Evolutionary conservation across 352 stramenopile species (phyloP).

Genomic region (Elongisporangium anandrum): DNA sequence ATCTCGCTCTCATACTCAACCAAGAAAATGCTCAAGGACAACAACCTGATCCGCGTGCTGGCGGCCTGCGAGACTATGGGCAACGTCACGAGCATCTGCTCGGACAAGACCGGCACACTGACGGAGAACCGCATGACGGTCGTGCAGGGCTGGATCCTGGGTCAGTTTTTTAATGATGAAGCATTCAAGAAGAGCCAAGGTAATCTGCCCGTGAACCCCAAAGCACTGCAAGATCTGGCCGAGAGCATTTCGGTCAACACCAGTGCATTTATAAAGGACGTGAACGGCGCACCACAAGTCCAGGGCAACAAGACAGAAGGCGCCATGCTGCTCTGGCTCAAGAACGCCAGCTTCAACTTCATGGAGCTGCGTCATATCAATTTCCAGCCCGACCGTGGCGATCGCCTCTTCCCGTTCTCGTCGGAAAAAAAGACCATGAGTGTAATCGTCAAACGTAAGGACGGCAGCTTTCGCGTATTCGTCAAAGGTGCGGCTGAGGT

Average conservation of each 20-base stretch:
- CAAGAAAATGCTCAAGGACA: conserved; percentile 98
- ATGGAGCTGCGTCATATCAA: conserved; percentile 49
- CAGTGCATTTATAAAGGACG: conserved; percentile 66
- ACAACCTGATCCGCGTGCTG: conserved; percentile 98
- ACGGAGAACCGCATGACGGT: conserved; percentile 99
- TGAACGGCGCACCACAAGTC: conserved; percentile 26
- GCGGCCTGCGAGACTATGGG: conserved; percentile 98
- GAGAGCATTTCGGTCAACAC: conserved; percentile 71
- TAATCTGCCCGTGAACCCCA: conserved; percentile 28
- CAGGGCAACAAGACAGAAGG: conserved; percentile 85
- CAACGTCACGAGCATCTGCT: conserved; percentile 98
- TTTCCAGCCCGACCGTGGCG: conserved; percentile 46
- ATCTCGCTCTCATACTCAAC: conserved; percentile 95
- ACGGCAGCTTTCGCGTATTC: conserved; percentile 42
- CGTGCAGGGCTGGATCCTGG: conserved; percentile 85
- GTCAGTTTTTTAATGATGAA: conserved; percentile 50
- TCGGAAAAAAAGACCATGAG: conserved; percentile 85
- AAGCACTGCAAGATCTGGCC: conserved; percentile 35
- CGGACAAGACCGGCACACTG: conserved; percentile 96
- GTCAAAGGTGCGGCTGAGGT: conserved; percentile 79
- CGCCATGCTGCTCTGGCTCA: conserved; percentile 70
- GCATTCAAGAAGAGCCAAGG: conserved; percentile 30
- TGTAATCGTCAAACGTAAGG: conserved; percentile 38
- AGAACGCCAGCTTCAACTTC: conserved; percentile 51
- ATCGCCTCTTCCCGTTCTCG: conserved; percentile 72